Evolutionary conservation across 2,329 filamentous ascomycete genomes (phyloP).

Genomic region (Trematosphaeria pertusa): DNA sequence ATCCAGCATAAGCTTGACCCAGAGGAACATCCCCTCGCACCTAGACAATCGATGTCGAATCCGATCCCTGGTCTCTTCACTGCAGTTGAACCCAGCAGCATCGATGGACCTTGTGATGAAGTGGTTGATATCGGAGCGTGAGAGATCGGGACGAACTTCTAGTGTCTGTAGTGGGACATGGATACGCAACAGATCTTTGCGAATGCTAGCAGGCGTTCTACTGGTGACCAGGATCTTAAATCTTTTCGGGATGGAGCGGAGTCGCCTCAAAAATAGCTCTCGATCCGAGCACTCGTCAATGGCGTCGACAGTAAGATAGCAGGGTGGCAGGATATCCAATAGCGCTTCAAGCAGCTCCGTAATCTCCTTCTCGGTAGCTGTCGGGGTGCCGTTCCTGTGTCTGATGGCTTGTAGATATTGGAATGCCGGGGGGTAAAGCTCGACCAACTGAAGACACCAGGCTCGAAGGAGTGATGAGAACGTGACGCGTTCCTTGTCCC

Average conservation of each 20-base stretch:
- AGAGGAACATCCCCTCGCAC: constrained; percentile 11
- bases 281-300: constrained; percentile 7
- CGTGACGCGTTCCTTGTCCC: constrained; percentile 10
- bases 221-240: constrained; percentile 10
- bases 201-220: constrained; percentile 1
- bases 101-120: neutral
- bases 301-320: constrained; percentile 8
- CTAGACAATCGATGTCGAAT: neutral
- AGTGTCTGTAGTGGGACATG: neutral
- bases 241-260: constrained; percentile 1
- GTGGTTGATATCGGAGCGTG: neutral
- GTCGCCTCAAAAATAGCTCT: neutral
- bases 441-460: constrained; percentile 9
- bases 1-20: constrained; percentile 10
- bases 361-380: constrained; percentile 6
- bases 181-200: neutral
- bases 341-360: neutral
- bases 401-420: neutral
- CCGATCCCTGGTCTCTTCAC: neutral
- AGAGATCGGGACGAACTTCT: constrained; percentile 1
- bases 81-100: neutral
- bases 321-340: neutral
- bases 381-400: neutral
- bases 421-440: neutral
- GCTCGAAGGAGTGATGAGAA: constrained; percentile 6